Conservation (phyloP, 228 moss, liverwort and hornwort species). For the Sphagnum magellanicum region DNA sequence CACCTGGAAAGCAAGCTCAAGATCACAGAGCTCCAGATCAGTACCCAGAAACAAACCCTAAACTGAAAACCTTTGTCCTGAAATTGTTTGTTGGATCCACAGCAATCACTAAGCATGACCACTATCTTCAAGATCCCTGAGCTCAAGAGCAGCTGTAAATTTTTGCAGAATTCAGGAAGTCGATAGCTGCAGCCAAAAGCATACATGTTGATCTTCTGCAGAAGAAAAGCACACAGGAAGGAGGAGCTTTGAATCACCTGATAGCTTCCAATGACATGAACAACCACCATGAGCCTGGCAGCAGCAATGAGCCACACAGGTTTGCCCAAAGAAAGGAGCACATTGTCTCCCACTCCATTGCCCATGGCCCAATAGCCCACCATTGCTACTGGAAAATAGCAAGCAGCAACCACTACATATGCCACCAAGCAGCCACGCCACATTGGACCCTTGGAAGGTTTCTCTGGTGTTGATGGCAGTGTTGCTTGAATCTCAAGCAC, state of each 20-base stretch:
- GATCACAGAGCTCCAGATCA: too few relatives aligned
- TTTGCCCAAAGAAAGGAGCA: constrained; percentile 21
- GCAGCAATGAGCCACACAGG: constrained; percentile 28
- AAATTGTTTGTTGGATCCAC: background rate
- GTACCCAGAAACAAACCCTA: background rate
- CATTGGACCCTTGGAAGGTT: constrained; percentile 25
- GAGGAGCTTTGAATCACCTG: constrained; percentile 8
- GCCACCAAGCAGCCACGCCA: constrained; percentile 51
- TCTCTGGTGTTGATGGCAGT: constrained; percentile 11
- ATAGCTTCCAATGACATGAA: constrained; percentile 59
- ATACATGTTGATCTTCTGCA: constrained; percentile 1
- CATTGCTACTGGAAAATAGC: constrained; percentile 58
- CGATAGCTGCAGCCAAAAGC: background rate
- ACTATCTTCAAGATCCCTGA: background rate
- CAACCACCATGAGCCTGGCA: constrained; percentile 55
- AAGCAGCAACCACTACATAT: constrained; percentile 46
- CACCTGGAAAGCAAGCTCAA: too few relatives aligned
- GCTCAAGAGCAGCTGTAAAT: too few relatives aligned
- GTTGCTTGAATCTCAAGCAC: constrained; percentile 29
- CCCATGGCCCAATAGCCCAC: constrained; percentile 52
- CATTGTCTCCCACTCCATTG: constrained; percentile 21
- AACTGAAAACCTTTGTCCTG: background rate
- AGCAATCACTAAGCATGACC: background rate
- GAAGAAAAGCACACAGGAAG: constrained; percentile 3
- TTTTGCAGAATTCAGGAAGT: background rate